Evolutionary conservation across 352 stramenopile genomes (phyloP).

Genomic region (Globisporangium parvum): DNA sequence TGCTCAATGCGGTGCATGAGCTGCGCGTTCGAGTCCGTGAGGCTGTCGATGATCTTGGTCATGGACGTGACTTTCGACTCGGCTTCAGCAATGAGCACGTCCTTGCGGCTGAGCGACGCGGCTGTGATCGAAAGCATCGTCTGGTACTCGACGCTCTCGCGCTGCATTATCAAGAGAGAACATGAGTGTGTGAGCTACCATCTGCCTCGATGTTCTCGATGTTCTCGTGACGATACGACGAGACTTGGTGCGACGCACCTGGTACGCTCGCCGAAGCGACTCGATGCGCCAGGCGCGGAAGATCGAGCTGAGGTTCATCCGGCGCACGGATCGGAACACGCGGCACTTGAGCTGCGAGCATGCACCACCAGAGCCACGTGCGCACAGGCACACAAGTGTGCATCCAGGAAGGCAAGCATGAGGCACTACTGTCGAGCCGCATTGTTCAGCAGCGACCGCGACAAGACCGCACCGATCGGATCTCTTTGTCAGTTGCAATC

Average conservation of each 20-base stretch:
- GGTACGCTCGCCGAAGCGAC: conserved; percentile 58
- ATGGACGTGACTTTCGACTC: conserved; percentile 67
- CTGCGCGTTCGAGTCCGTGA: conserved; percentile 71
- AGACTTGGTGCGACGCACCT: conserved; percentile 15
- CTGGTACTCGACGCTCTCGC: conserved; percentile 74
- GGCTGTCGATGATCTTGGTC: conserved; percentile 69
- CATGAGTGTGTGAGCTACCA: not conserved
- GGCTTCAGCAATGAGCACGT: conserved; percentile 56
- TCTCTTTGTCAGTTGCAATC: conserved; percentile 32
- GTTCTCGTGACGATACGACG: not conserved
- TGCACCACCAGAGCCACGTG: not conserved
- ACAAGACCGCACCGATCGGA: conserved; percentile 27
- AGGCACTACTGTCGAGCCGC: not conserved
- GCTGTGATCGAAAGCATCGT: conserved; percentile 76
- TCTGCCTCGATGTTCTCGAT: not conserved
- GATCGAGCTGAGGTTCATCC: conserved; percentile 45
- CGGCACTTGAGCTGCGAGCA: conserved; percentile 46
- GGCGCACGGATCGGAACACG: conserved; percentile 45
- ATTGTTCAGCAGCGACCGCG: not conserved
- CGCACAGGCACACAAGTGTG: not conserved
- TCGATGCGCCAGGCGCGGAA: conserved; percentile 75
- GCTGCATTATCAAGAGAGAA: conserved; percentile 9
- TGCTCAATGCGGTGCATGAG: conserved; percentile 57
- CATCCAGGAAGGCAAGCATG: too few relatives aligned
- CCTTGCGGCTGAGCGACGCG: conserved; percentile 68